These are phyloP conservation scores for Rosa rugosa DNA, from an alignment of 306 rosid species.

Conservation along the genomic window DNA sequence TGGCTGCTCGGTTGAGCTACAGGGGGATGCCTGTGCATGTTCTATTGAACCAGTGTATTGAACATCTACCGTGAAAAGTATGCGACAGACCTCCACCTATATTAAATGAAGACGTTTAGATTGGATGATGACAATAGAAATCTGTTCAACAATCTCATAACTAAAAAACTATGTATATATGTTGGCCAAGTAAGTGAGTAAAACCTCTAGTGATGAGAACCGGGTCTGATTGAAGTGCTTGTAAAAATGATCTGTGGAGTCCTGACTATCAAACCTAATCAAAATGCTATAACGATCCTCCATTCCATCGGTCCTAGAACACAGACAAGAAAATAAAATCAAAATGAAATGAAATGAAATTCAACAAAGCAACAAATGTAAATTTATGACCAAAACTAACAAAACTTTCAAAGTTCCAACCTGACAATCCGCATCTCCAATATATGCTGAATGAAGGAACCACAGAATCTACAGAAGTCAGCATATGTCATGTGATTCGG, in stretches of 20 bases:
- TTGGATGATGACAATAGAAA: not conserved
- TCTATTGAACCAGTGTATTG: conserved; percentile 86
- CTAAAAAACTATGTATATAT: not conserved
- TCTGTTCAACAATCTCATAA: not conserved
- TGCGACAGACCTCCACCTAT: conserved; percentile 75
- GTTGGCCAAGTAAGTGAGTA: not conserved
- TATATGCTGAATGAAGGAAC: conserved; percentile 77
- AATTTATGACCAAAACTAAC: not conserved
- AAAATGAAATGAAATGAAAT: not conserved
- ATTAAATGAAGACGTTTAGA: conserved; percentile 1
- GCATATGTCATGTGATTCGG: conserved; percentile 98
- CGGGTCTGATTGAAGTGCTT: conserved; percentile 64
- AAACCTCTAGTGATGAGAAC: conserved; percentile 88
- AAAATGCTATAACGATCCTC: conserved; percentile 80
- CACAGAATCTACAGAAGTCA: conserved; percentile 89
- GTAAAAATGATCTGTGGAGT: conserved; percentile 71
- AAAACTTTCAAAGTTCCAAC: conserved; percentile 21
- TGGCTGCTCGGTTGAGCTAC: conserved; percentile 80
- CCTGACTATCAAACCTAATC: conserved; percentile 72
- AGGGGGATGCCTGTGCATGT: conserved; percentile 70
- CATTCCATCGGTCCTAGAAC: conserved; percentile 67
- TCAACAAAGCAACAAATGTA: not conserved
- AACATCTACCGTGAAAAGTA: conserved; percentile 80
- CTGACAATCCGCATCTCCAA: conserved; percentile 93
- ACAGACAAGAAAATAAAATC: conserved; percentile 10